Conservation (phyloP, 169 alveolate genomes). For the Perkinsus olseni region DNA sequence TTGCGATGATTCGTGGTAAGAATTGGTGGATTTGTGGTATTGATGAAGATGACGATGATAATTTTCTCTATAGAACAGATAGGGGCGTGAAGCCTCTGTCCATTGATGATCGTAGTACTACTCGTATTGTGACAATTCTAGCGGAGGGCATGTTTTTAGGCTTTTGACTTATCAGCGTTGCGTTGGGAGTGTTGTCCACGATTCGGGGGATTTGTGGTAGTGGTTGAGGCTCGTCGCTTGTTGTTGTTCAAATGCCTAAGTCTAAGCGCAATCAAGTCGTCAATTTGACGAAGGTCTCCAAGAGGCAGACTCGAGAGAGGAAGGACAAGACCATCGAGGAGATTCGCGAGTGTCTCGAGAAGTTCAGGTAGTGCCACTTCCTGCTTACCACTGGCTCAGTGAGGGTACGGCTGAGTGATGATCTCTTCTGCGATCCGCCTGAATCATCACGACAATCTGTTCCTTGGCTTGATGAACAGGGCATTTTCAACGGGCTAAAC, state of each 20-base stretch:
- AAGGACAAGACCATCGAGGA: constrained; percentile 7
- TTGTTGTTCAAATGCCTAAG: constrained; percentile 9
- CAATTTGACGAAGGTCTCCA: constrained; percentile 3
- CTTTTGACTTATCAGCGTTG: neutral
- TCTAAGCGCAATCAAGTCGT: constrained; percentile 18
- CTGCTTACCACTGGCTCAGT: neutral
- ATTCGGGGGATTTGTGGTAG: neutral
- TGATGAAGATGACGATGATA: neutral
- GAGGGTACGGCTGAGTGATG: no score
- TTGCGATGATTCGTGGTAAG: neutral
- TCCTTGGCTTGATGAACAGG: no score
- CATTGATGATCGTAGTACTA: neutral
- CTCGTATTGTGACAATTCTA: neutral
- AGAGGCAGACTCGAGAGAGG: constrained; percentile 5
- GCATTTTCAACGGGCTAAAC: no score
- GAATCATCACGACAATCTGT: no score
- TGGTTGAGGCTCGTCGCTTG: neutral
- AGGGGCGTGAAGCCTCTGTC: neutral
- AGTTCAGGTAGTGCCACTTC: neutral
- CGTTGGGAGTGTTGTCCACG: neutral
- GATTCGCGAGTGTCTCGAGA: neutral
- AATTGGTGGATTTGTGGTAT: no score
- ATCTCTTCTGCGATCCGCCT: no score
- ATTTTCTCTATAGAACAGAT: neutral
- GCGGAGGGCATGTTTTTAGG: neutral